These are phyloP conservation scores for Pinus taeda DNA, from an alignment of 75 land plant species.

Conservation along the genomic window DNA sequence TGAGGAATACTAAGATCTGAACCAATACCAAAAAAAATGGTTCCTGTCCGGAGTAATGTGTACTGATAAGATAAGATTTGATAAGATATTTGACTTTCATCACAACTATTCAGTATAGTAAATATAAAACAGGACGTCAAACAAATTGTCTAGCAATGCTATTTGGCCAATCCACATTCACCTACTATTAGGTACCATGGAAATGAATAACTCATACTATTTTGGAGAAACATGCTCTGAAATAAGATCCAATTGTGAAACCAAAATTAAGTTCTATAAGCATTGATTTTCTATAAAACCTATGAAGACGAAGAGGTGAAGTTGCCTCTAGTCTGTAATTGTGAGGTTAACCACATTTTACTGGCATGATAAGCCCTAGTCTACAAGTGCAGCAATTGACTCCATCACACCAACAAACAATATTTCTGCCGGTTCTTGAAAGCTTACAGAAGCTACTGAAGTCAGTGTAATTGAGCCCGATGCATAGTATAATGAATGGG, in stretches of 20 bases:
- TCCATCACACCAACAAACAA: constrained; percentile 69
- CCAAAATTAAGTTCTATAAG: not conserved
- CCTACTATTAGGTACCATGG: too few species aligned
- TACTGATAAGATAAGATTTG: not conserved
- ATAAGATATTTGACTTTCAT: not conserved
- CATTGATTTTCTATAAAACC: constrained; percentile 34
- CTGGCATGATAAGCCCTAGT: constrained; percentile 48
- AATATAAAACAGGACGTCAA: not conserved
- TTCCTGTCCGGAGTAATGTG: constrained; percentile 51
- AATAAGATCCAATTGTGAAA: not conserved
- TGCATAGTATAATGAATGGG: constrained; percentile 89
- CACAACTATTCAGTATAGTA: not conserved
- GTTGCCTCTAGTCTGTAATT: constrained; percentile 82
- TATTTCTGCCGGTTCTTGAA: constrained; percentile 39
- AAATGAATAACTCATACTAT: not conserved
- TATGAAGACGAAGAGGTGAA: constrained; percentile 95
- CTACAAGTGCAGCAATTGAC: constrained; percentile 63
- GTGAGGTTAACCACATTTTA: constrained; percentile 95
- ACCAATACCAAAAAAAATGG: constrained; percentile 90
- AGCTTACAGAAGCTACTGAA: constrained; percentile 53
- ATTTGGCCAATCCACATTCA: not conserved
- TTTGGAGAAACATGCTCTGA: not conserved
- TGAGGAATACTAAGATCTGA: constrained; percentile 65
- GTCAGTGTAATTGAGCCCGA: constrained; percentile 88
- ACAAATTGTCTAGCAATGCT: not conserved